Evolutionary conservation across 2,329 filamentous ascomycete species (phyloP).

Genomic region (Cladosporium sphaerospermum): DNA sequence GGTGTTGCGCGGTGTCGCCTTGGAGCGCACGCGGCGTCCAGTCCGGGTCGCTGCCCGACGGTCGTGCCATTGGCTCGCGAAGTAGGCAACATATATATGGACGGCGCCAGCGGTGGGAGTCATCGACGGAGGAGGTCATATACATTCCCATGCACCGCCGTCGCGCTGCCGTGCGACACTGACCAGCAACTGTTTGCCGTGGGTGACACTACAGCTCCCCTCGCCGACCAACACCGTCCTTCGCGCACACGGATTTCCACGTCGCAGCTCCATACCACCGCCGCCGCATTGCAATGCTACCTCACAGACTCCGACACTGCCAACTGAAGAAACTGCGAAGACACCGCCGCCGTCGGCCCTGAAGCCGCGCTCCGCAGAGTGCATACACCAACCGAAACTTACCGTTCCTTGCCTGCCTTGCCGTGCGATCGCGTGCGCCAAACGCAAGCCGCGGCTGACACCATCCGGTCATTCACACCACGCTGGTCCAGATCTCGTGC

Average conservation of each 20-base stretch:
- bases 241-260: too few species aligned
- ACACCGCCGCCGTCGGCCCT: slow-evolving; percentile 9
- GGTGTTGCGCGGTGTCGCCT: neutral
- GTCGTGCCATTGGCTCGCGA: neutral
- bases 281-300: slow-evolving; percentile 10
- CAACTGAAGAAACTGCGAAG: slow-evolving; percentile 7
- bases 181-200: slow-evolving; percentile 5
- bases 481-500: slow-evolving; percentile 10
- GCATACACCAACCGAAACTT: neutral
- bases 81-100: neutral
- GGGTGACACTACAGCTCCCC: slow-evolving; percentile 3
- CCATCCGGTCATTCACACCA: slow-evolving; percentile 2
- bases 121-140: slow-evolving; percentile 1
- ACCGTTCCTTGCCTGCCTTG: too few species aligned
- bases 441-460: slow-evolving; percentile 7
- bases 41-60: slow-evolving; percentile 8
- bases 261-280: neutral
- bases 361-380: neutral
- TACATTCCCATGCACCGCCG: slow-evolving; percentile 3
- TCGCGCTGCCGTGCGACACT: slow-evolving; percentile 6
- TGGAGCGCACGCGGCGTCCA: neutral
- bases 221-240: too few species aligned
- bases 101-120: slow-evolving; percentile 3
- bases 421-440: too few species aligned
- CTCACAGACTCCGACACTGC: slow-evolving; percentile 10